Evolutionary conservation across 768 basidiomycete genomes (phyloP).

Genomic region (Dentipellis sp.): DNA sequence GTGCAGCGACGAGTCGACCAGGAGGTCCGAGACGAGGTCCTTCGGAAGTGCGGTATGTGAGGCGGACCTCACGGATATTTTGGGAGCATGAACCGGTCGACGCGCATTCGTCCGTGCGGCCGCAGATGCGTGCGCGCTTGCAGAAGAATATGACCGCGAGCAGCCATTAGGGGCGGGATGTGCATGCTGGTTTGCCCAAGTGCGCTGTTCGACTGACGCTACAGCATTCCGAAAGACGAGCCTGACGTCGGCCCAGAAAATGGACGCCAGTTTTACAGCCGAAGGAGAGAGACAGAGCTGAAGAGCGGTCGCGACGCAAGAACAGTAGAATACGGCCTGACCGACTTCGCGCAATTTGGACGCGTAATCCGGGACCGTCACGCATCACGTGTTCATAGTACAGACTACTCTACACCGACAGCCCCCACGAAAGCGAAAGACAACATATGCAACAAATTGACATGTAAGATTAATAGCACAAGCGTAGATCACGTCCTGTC

Average conservation of each 20-base stretch:
- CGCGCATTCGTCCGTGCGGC: neutral
- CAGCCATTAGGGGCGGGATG: neutral
- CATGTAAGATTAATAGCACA: too few relatives aligned
- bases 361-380: too few relatives aligned
- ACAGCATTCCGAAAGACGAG: neutral
- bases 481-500: too few relatives aligned
- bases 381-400: too few relatives aligned
- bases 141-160: neutral
- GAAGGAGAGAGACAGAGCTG: neutral
- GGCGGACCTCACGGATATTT: neutral
- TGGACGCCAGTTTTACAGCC: neutral
- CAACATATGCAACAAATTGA: too few relatives aligned
- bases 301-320: neutral
- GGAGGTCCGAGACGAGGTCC: neutral
- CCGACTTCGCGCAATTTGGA: too few relatives aligned
- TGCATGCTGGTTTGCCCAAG: neutral
- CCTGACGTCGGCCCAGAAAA: neutral
- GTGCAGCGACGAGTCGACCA: conserved; percentile 3
- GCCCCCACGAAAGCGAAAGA: too few relatives aligned
- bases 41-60: neutral
- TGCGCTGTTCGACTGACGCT: neutral
- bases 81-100: neutral
- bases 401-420: too few relatives aligned
- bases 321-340: too few relatives aligned
- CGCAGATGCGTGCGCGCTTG: too few relatives aligned